Conservation (phyloP, 345 rosid genomes). For the Dovyalis caffra region DNA sequence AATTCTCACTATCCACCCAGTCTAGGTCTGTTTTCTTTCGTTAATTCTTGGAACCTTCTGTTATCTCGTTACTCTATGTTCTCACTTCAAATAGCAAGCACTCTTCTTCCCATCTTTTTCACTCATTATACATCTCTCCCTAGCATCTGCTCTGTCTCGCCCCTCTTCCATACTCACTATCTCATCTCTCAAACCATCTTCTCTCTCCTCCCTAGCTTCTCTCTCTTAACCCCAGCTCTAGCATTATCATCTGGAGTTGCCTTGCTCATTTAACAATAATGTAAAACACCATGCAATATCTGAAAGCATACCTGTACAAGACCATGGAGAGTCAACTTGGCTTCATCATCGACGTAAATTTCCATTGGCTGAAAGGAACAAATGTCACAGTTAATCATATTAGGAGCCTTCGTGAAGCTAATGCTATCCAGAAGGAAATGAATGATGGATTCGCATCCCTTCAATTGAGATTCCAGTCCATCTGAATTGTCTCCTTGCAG, state of each 20-base stretch:
- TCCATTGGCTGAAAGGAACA: slow-evolving; percentile 99
- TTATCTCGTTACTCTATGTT: neutral
- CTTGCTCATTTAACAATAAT: neutral
- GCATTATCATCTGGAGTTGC: neutral
- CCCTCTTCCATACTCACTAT: neutral
- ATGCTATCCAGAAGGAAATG: slow-evolving; percentile 63
- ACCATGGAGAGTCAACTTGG: slow-evolving; percentile 98
- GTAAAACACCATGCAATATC: neutral
- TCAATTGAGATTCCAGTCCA: slow-evolving; percentile 49
- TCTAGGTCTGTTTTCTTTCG: neutral
- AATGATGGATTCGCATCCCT: slow-evolving; percentile 53
- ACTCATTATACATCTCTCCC: neutral
- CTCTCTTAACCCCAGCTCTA: neutral
- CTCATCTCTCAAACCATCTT: neutral
- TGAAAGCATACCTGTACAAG: slow-evolving; percentile 82
- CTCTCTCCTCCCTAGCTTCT: neutral
- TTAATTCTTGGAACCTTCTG: neutral
- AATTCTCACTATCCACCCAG: neutral
- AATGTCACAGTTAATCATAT: slow-evolving; percentile 71
- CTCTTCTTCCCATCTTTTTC: neutral
- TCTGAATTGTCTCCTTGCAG: slow-evolving; percentile 43
- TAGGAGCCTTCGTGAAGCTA: slow-evolving; percentile 66
- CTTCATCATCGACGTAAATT: slow-evolving; percentile 97
- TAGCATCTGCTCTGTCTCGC: neutral
- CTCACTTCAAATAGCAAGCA: neutral